phyloP scores from a whole-genome alignment of 1,139 yeast species.

The Pichia sp. region DNA sequence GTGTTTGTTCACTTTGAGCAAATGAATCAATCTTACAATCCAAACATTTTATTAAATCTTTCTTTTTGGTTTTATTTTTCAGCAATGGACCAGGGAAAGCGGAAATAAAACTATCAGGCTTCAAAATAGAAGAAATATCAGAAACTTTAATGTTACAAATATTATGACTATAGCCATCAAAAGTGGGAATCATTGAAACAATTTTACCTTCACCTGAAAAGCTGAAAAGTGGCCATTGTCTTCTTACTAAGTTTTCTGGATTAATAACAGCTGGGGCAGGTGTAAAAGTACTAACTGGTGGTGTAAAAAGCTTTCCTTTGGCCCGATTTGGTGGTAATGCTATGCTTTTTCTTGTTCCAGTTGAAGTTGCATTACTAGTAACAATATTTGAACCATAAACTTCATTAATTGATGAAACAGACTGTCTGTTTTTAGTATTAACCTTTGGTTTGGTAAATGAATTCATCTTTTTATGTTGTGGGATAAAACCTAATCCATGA shows the following conservation, averaged over 20 bases:
- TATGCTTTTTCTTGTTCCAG: conserved; percentile 16
- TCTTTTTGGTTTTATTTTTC: conserved; percentile 50
- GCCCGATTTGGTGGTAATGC: conserved; percentile 22
- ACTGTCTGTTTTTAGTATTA: conserved; percentile 3
- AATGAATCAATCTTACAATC: conserved; percentile 30
- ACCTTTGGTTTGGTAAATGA: conserved; percentile 3
- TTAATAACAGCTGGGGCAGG: conserved; percentile 33
- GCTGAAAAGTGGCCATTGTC: conserved; percentile 74
- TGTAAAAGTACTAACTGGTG: conserved; percentile 9
- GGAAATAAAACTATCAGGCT: conserved; percentile 20
- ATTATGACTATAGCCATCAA: conserved; percentile 27
- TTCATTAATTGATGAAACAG: conserved; percentile 19
- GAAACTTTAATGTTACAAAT: conserved; percentile 28
- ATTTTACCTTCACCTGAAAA: conserved; percentile 53
- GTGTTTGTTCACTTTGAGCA: conserved; percentile 10
- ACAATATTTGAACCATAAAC: conserved; percentile 26
- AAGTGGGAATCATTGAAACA: conserved; percentile 41
- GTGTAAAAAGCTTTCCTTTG: conserved; percentile 4
- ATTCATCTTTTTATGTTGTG: background rate
- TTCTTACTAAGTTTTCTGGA: conserved; percentile 29
- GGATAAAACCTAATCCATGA: background rate
- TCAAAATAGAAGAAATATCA: conserved; percentile 31
- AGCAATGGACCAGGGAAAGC: conserved; percentile 60
- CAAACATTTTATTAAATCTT: conserved; percentile 62
- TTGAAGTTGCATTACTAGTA: conserved; percentile 23